Conservation (phyloP, 768 basidiomycete genomes). For the Xerocomellus intermedius region DNA sequence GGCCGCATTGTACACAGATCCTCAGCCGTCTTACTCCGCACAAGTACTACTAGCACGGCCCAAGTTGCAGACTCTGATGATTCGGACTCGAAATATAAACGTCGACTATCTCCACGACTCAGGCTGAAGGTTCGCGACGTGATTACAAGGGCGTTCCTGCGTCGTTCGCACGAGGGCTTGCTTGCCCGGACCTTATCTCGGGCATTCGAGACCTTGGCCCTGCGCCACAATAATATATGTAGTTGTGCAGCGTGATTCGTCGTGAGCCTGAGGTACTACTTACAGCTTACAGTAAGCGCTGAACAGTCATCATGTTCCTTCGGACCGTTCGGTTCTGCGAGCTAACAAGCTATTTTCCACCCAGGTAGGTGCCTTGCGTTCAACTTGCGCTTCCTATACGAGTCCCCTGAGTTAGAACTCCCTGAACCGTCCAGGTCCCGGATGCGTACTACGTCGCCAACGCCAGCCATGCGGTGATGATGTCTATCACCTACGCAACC, state of each 20-base stretch:
- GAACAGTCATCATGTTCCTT: background rate
- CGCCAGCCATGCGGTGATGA: background rate
- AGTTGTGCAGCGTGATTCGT: background rate
- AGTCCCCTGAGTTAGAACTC: too few species aligned
- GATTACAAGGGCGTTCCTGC: too few species aligned
- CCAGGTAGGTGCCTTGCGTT: background rate
- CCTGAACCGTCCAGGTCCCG: background rate
- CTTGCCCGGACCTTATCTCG: background rate
- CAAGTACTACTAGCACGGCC: too few species aligned
- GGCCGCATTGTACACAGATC: too few species aligned
- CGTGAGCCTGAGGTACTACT: background rate
- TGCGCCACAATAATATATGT: background rate
- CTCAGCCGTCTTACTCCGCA: too few species aligned
- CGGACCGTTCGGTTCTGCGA: background rate
- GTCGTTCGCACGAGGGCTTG: background rate
- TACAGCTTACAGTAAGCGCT: too few species aligned
- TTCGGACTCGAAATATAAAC: too few species aligned
- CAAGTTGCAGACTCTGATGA: too few species aligned
- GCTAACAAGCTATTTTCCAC: too few species aligned
- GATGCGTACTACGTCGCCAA: background rate
- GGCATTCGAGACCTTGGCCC: background rate
- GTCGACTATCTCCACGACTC: too few species aligned
- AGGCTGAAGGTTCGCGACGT: too few species aligned
- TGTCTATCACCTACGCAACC: background rate
- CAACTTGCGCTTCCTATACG: background rate